A percentile compares a stretch with the other conserved stretches of the same genome.
These are phyloP conservation scores for Dactylonectria estremocensis DNA, from an alignment of 2,329 filamentous ascomycete species.

Conservation along the genomic window DNA sequence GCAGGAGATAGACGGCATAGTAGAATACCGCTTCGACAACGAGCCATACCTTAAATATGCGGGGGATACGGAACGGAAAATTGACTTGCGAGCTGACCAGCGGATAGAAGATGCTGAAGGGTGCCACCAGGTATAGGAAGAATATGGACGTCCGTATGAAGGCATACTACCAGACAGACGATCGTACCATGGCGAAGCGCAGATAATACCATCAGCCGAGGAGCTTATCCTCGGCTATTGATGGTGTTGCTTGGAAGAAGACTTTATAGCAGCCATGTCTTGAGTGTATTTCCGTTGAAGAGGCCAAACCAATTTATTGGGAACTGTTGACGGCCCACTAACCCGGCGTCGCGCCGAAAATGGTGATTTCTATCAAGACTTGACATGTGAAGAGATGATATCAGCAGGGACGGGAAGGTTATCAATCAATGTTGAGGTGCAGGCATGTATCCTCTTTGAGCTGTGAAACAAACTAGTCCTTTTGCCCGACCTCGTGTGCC, in stretches of 20 bases:
- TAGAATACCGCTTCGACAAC: conserved; percentile 69
- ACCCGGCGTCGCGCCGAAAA: background rate
- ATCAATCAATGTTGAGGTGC: no score
- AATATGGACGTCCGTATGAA: conserved; percentile 64
- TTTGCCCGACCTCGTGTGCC: no score
- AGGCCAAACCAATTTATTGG: background rate
- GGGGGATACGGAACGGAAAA: conserved; percentile 48
- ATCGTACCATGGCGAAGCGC: no score
- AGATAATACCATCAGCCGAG: background rate
- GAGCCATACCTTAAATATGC: no score
- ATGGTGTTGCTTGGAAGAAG: background rate
- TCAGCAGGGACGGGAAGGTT: no score
- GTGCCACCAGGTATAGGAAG: conserved; percentile 64
- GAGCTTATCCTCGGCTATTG: background rate
- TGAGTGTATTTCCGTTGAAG: background rate
- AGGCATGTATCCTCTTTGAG: no score
- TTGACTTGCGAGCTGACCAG: conserved; percentile 46
- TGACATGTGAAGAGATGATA: background rate
- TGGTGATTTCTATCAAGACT: background rate
- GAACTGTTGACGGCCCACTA: background rate
- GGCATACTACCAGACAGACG: conserved; percentile 41
- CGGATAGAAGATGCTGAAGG: conserved; percentile 64
- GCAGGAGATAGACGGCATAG: conserved; percentile 67
- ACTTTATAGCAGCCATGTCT: background rate
- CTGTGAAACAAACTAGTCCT: no score